These are phyloP conservation scores for Suhomyces anneliseae DNA, from an alignment of 1,139 yeast species.

Conservation along the genomic window DNA sequence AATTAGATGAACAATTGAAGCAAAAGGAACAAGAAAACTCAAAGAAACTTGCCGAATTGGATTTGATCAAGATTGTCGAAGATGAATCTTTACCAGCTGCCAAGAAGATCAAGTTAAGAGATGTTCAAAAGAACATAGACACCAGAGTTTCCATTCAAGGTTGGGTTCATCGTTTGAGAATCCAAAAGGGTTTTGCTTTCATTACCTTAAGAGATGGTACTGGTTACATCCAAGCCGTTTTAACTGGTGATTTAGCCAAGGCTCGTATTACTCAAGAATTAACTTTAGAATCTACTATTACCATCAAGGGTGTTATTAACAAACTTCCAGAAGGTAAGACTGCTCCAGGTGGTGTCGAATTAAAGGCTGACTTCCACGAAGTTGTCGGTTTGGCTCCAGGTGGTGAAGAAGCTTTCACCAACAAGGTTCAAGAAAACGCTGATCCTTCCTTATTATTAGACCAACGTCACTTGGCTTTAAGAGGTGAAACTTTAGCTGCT, in stretches of 20 bases:
- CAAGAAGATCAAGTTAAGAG: constrained; percentile 60
- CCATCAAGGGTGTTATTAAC: constrained; percentile 75
- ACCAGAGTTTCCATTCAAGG: constrained; percentile 79
- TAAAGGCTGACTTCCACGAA: constrained; percentile 85
- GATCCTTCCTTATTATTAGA: constrained; percentile 92
- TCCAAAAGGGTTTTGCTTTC: constrained; percentile 90
- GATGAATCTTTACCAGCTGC: constrained; percentile 75
- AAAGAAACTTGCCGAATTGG: constrained; percentile 73
- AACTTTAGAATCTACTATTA: constrained; percentile 83
- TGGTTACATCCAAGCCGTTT: constrained; percentile 84
- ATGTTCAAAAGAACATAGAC: constrained; percentile 52
- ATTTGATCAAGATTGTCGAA: constrained; percentile 65
- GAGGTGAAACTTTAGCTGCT: constrained; percentile 94
- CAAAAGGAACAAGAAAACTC: constrained; percentile 66
- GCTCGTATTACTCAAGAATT: constrained; percentile 82
- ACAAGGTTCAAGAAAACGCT: constrained; percentile 89
- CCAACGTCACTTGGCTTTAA: constrained; percentile 88
- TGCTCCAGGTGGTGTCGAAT: constrained; percentile 98
- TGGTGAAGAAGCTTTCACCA: constrained; percentile 93
- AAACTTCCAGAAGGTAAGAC: constrained; percentile 93
- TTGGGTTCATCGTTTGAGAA: constrained; percentile 94
- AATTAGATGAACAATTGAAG: constrained; percentile 60
- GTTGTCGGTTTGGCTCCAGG: constrained; percentile 92
- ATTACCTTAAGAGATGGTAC: constrained; percentile 93
- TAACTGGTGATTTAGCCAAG: constrained; percentile 88